phyloP scores from a whole-genome alignment of 176 grass and related monocot species.

The Pontederia paniculata region DNA sequence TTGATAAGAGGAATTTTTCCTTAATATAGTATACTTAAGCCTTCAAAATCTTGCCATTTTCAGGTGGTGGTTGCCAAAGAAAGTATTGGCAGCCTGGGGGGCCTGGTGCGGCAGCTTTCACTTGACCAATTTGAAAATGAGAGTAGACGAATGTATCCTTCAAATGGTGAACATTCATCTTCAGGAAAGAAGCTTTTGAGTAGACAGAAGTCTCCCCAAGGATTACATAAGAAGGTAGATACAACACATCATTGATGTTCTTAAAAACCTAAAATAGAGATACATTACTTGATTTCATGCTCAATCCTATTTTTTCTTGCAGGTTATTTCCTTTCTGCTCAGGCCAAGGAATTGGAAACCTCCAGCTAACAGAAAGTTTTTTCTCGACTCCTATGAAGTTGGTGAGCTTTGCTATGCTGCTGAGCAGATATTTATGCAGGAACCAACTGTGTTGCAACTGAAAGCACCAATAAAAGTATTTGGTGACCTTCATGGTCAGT shows the following conservation, averaged over 20 bases:
- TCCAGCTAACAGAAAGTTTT: constrained; percentile 77
- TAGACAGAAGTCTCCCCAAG: constrained; percentile 85
- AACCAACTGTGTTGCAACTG: constrained; percentile 88
- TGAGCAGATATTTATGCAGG: constrained; percentile 98
- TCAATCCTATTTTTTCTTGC: constrained; percentile 10
- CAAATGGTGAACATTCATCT: constrained; percentile 58
- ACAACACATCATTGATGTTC: constrained; percentile 7
- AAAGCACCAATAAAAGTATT: constrained; percentile 98
- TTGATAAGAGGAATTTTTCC: constrained; percentile 4
- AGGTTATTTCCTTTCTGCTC: constrained; percentile 80
- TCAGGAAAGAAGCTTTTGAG: constrained; percentile 61
- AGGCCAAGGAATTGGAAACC: constrained; percentile 87
- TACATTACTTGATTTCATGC: constrained; percentile 14
- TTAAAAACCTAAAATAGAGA: constrained; percentile 7
- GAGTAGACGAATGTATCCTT: constrained; percentile 91
- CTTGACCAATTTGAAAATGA: constrained; percentile 99
- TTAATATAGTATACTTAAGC: constrained; percentile 1
- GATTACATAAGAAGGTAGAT: constrained; percentile 84
- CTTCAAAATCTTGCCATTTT: constrained; percentile 12
- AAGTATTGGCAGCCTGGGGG: constrained; percentile 83
- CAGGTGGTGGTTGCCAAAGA: constrained; percentile 99
- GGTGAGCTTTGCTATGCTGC: constrained; percentile 91
- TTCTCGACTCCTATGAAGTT: constrained; percentile 92
- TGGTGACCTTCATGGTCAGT: constrained; percentile 97
- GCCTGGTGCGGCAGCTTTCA: constrained; percentile 84